Percentiles rank a stretch among this genome's conserved stretches.
Evolutionary conservation across 371 early-diverging fungal genomes (phyloP).

Genomic region (Lichtheimia corymbifera): DNA sequence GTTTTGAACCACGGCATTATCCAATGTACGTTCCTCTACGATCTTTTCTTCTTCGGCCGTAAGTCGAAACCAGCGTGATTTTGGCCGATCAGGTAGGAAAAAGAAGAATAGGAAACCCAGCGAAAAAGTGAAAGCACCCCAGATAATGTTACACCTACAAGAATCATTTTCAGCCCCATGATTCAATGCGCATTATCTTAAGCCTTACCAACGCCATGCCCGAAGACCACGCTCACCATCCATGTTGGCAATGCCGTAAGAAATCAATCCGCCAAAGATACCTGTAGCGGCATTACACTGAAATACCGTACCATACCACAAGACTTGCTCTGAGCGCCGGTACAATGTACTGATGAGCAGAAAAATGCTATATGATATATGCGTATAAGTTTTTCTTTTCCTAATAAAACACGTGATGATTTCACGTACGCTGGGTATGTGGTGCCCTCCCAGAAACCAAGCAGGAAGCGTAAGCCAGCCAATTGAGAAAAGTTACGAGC

Average conservation of each 20-base stretch:
- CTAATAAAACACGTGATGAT: not conserved
- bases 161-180: not conserved
- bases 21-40: constrained; percentile 32
- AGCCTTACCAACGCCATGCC: constrained; percentile 39
- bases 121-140: constrained; percentile 25
- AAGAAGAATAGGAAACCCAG: constrained; percentile 31
- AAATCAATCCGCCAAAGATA: constrained; percentile 26
- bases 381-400: not conserved
- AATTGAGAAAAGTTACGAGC: constrained; percentile 33
- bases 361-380: constrained; percentile 18
- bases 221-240: constrained; percentile 14
- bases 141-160: constrained; percentile 38
- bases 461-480: constrained; percentile 30
- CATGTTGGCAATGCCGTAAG: constrained; percentile 11
- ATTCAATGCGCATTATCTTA: not conserved
- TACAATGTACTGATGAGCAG: constrained; percentile 37
- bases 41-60: constrained; percentile 37
- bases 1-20: constrained; percentile 34
- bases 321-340: constrained; percentile 33
- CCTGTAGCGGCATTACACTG: constrained; percentile 26
- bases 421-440: constrained; percentile 7
- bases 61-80: constrained; percentile 24
- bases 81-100: constrained; percentile 40
- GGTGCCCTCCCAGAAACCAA: constrained; percentile 34
- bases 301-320: constrained; percentile 34